Evolutionary conservation across 2,329 filamentous ascomycete genomes (phyloP).

Genomic region (Berkeleyomyces basicola): DNA sequence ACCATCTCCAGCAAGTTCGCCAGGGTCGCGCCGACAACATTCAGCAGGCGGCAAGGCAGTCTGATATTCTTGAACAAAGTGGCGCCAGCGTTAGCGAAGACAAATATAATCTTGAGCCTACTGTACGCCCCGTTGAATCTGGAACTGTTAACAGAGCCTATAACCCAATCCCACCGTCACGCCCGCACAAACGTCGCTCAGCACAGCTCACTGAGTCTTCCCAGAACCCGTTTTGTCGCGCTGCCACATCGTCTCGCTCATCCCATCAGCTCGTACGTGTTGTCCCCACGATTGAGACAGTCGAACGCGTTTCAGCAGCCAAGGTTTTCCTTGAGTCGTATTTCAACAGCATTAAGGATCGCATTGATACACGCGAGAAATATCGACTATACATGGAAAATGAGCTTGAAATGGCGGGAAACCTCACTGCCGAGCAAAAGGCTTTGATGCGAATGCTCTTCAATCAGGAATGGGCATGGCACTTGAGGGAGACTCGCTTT

Average conservation of each 20-base stretch:
- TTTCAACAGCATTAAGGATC: conserved; percentile 52
- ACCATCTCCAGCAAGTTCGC: neutral
- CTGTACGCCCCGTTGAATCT: neutral
- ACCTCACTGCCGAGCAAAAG: conserved; percentile 39
- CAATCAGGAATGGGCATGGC: conserved; percentile 49
- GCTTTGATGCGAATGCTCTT: conserved; percentile 40
- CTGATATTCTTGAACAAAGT: neutral
- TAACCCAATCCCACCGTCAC: neutral
- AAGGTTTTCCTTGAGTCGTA: conserved; percentile 79
- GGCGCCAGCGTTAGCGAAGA: neutral
- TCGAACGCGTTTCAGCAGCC: conserved; percentile 62
- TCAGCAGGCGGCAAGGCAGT: neutral
- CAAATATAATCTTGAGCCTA: neutral
- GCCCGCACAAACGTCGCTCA: neutral
- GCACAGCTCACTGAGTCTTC: neutral
- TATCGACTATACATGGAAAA: conserved; percentile 23
- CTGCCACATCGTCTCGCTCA: neutral
- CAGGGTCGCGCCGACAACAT: neutral
- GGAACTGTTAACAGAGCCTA: conserved; percentile 1
- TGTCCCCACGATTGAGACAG: conserved; percentile 34
- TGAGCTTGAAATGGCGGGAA: conserved; percentile 38
- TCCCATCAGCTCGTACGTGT: neutral
- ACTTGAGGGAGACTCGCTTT: conserved; percentile 56
- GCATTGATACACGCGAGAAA: conserved; percentile 21
- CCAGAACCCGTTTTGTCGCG: neutral